Conservation (phyloP, 2,329 filamentous ascomycete species). For the Grosmannia huntii region DNA sequence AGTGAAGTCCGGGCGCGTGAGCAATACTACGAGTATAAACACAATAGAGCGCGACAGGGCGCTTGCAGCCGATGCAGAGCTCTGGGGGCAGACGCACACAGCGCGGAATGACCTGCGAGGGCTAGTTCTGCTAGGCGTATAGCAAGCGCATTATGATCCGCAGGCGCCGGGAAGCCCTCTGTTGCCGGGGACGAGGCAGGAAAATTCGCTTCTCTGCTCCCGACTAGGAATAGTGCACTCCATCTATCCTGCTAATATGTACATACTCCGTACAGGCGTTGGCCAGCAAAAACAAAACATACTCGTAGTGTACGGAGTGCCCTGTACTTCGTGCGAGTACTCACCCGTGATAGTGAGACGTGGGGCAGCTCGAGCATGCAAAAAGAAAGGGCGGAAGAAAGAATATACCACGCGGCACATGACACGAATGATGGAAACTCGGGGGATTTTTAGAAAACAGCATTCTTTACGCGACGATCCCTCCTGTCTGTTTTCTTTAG, state of each 20-base stretch:
- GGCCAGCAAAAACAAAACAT: neutral
- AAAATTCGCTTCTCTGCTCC: slow-evolving; percentile 7
- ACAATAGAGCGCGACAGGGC: neutral
- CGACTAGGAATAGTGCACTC: slow-evolving; percentile 6
- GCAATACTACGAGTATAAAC: neutral
- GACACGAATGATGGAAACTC: neutral
- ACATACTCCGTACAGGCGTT: neutral
- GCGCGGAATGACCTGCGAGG: neutral
- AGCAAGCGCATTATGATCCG: neutral
- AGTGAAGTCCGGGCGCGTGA: too few species aligned
- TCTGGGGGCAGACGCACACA: neutral
- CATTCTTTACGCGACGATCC: neutral
- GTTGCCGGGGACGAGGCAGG: neutral
- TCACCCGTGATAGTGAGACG: too few species aligned
- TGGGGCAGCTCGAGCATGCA: neutral
- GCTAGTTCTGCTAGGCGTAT: neutral
- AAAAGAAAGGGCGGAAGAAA: neutral
- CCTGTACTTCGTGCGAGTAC: too few species aligned
- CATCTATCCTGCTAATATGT: too few species aligned
- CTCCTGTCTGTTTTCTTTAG: neutral
- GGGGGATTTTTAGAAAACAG: neutral
- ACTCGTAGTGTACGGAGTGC: too few species aligned
- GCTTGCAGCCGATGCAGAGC: neutral
- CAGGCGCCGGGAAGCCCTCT: neutral
- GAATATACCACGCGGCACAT: neutral